A percentile compares a stretch with the other conserved stretches of the same genome.
These are phyloP conservation scores for Cyathus striatus DNA, from an alignment of 768 basidiomycete genomes.

Conservation along the genomic window DNA sequence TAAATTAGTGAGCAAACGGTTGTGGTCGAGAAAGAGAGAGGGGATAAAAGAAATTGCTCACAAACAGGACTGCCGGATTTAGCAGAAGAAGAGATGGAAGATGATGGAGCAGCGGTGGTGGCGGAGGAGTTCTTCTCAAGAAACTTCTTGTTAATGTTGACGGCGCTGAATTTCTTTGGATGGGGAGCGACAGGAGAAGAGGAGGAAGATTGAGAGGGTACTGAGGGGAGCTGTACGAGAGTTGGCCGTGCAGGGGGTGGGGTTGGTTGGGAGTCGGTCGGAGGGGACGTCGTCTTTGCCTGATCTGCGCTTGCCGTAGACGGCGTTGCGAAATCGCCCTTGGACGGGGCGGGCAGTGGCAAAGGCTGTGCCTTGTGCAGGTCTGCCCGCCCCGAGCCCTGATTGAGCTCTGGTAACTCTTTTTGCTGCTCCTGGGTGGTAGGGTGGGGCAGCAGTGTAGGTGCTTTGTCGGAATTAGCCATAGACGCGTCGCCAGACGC, in stretches of 20 bases:
- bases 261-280: constrained; percentile 16
- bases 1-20: constrained; percentile 7
- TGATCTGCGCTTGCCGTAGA: constrained; percentile 13
- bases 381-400: too few species aligned
- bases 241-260: constrained; percentile 32
- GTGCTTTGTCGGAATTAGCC: constrained; percentile 62
- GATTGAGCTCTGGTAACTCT: too few species aligned
- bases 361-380: too few species aligned
- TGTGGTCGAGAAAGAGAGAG: constrained; percentile 1
- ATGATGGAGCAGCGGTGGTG: constrained; percentile 39
- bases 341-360: too few species aligned
- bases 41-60: constrained; percentile 27
- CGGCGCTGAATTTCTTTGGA: constrained; percentile 82
- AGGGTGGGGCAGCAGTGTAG: too few species aligned
- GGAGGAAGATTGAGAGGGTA: constrained; percentile 21
- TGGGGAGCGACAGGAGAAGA: constrained; percentile 40
- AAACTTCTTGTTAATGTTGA: constrained; percentile 96
- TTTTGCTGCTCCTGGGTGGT: too few species aligned
- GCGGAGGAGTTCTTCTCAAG: constrained; percentile 80
- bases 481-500: constrained; percentile 80
- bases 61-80: constrained; percentile 52
- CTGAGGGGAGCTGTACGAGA: constrained; percentile 41
- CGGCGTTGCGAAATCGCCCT: constrained; percentile 5
- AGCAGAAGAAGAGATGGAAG: constrained; percentile 33
- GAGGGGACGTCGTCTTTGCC: constrained; percentile 16